phyloP scores from a whole-genome alignment of 805 yeast genomes.

The Metschnikowia amazonensis region DNA sequence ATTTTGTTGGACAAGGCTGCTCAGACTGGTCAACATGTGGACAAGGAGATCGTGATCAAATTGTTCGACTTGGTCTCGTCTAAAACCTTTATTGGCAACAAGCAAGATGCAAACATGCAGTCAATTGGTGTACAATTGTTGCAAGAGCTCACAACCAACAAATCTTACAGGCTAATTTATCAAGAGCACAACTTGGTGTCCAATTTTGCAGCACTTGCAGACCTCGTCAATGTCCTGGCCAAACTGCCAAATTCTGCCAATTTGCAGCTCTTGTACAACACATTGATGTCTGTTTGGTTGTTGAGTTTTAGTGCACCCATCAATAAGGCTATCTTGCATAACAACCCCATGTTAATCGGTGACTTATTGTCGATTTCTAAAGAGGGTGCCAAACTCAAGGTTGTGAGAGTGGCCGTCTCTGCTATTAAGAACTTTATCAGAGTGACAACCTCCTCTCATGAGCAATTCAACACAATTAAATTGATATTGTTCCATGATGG shows the following conservation, averaged over 20 bases:
- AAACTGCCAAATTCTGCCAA: conserved; percentile 41
- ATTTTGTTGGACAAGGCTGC: conserved; percentile 38
- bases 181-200: conserved; percentile 33
- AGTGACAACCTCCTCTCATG: conserved; percentile 26
- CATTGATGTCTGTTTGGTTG: conserved; percentile 78
- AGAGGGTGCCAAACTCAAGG: conserved; percentile 86
- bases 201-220: conserved; percentile 32
- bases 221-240: conserved; percentile 28
- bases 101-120: conserved; percentile 45
- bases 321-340: conserved; percentile 45
- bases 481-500: conserved; percentile 75
- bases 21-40: conserved; percentile 22
- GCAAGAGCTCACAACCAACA: conserved; percentile 54
- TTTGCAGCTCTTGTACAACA: conserved; percentile 80
- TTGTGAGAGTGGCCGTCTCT: conserved; percentile 79
- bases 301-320: conserved; percentile 66
- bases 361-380: conserved; percentile 58
- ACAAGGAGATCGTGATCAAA: conserved; percentile 37
- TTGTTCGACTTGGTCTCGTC: conserved; percentile 37
- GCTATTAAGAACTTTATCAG: conserved; percentile 59
- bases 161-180: conserved; percentile 50
- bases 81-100: conserved; percentile 26
- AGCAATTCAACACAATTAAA: conserved; percentile 52
- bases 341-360: conserved; percentile 53
- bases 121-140: conserved; percentile 61